Conservation (phyloP, 202 grass and related monocot genomes). For the Schoenoplectus tabernaemontani region DNA sequence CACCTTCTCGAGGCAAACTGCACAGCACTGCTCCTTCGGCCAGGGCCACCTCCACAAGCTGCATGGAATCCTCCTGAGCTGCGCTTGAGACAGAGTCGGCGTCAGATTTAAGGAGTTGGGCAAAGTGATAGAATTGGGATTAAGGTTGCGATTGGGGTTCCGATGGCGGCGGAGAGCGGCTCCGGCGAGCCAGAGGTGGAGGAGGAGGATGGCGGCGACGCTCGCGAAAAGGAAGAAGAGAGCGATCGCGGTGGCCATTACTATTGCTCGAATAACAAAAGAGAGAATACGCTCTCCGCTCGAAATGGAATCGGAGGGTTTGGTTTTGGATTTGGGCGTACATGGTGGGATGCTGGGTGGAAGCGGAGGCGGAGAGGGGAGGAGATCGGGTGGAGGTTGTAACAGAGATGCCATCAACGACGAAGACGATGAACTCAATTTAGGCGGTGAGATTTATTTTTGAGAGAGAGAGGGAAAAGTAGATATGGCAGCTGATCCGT, state of each 20-base stretch:
- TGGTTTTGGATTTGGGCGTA: background rate
- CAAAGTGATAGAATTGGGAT: background rate
- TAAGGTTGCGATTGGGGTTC: background rate
- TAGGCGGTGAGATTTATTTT: background rate
- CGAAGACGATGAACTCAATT: background rate
- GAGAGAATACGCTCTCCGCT: constrained; percentile 26
- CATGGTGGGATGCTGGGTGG: background rate
- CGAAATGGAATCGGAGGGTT: background rate
- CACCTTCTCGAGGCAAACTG: constrained; percentile 28
- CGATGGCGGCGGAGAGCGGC: constrained; percentile 26
- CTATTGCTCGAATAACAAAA: constrained; percentile 23
- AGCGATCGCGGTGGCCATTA: constrained; percentile 25
- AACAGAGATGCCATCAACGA: background rate
- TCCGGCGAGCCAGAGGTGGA: constrained; percentile 31
- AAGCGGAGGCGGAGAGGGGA: background rate
- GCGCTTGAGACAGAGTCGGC: constrained; percentile 12
- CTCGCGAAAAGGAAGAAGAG: constrained; percentile 33
- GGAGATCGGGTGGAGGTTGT: background rate
- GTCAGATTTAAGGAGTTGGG: background rate
- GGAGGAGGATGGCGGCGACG: constrained; percentile 26
- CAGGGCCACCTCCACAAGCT: constrained; percentile 11
- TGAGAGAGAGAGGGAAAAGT: background rate
- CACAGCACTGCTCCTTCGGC: constrained; percentile 21
- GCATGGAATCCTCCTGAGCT: constrained; percentile 23
- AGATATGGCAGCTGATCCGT: no score